phyloP scores from a whole-genome alignment of 2,329 filamentous ascomycete species.

The Colletotrichum ledebouriae region DNA sequence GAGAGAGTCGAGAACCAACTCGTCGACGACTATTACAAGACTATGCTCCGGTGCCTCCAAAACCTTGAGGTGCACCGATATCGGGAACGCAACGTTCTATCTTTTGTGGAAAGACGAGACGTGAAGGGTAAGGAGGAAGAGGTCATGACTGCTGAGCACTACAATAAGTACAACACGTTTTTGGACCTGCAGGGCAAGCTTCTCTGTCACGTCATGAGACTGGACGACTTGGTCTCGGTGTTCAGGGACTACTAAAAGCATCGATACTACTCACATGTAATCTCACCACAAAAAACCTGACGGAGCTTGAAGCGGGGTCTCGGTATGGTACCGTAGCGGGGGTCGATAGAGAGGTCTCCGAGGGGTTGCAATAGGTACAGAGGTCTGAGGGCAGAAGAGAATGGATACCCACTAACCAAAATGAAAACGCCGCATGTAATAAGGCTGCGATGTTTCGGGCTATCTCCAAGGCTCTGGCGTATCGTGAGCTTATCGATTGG shows the following conservation, averaged over 20 bases:
- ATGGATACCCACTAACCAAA: constrained; percentile 39
- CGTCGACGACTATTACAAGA: constrained; percentile 87
- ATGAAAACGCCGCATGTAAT: not conserved
- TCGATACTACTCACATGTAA: not conserved
- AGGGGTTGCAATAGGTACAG: constrained; percentile 10
- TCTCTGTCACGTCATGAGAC: constrained; percentile 80
- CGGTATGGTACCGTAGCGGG: not conserved
- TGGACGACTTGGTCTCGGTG: constrained; percentile 88
- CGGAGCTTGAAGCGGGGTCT: not conserved
- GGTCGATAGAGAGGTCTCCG: not conserved
- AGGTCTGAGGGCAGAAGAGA: constrained; percentile 22
- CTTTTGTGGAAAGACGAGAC: constrained; percentile 87
- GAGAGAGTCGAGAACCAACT: constrained; percentile 78
- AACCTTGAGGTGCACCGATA: constrained; percentile 82
- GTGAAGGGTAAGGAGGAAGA: constrained; percentile 87
- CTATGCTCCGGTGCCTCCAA: constrained; percentile 87
- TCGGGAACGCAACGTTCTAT: constrained; percentile 78
- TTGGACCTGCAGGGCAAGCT: constrained; percentile 79
- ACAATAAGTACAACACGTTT: constrained; percentile 71
- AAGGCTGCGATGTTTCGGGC: not conserved
- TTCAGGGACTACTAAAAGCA: constrained; percentile 75
- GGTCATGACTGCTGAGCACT: constrained; percentile 80
- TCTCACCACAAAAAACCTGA: not conserved
- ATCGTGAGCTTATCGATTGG: no score
- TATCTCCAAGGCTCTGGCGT: no score